Base-by-base conservation (phyloP, 2,329 filamentous ascomycete species). In the Exophiala xenobiotica region DNA sequence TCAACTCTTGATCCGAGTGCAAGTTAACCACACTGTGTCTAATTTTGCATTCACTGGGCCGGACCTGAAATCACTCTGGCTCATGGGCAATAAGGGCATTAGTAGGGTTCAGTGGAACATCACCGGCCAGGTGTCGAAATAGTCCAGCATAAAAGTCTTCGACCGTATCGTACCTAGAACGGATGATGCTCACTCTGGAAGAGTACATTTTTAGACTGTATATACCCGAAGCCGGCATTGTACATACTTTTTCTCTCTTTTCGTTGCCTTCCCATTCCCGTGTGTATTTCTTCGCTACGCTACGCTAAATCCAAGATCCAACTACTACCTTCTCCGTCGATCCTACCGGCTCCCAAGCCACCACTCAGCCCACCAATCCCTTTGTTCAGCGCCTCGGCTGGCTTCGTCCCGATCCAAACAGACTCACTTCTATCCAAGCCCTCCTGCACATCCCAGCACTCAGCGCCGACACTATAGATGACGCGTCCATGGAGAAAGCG, bases 361-460 rank as follows among this genome's bases (percentile, higher is more conserved):
- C 38, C 23, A 33, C 19, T 27, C 33, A 49, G 31, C 3, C 51
- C 51, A 18, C 20, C 14, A 45, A 55, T 45, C 9, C 29, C 46
- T 26, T 39, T 51, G n/a, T 39, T 50, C 37, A 57, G 29, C 2
- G 50, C 50, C 19, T 59, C 56, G 6, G 39, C 51, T 1, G 51
- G 47, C 38, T 65, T 64, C 54, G 70, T 67, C 1, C 74, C 74
- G 27, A 76, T 58, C 74, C 73, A 76, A 47, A 73, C 63, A 5
- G 65, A 59, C 54, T 75, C 68, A 3, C 71, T 65, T 8, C 66
- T 63, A 50, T 72, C 65, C 27, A 75, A 60, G 12, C 71, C 70
- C 42, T 67, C 63, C 49, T 76, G 73, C 19, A 75, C 67, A 44
- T 75, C 70, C 70, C 71, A 75, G 7, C 66, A 70, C 5, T 70